Percentiles rank a stretch among this genome's conserved stretches.
Conservation (phyloP, 2,329 filamentous ascomycete genomes). For the Fusarium luffae region DNA sequence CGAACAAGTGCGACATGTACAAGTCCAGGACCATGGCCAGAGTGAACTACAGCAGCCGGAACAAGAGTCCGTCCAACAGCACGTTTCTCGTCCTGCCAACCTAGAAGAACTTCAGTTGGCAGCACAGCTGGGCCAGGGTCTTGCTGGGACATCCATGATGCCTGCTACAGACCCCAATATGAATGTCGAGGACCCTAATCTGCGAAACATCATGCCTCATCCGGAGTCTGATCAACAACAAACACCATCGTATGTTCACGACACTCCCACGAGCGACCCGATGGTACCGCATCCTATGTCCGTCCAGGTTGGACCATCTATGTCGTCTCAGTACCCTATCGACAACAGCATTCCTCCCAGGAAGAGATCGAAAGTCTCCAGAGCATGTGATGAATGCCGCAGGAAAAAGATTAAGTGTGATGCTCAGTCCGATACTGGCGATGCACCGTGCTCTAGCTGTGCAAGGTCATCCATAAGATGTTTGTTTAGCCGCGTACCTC, state of each 20-base stretch:
- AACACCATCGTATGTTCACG: slow-evolving; percentile 53
- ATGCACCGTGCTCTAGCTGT: slow-evolving; percentile 84
- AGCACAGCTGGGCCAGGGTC: slow-evolving; percentile 66
- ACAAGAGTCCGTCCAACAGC: slow-evolving; percentile 54
- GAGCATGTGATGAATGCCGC: slow-evolving; percentile 89
- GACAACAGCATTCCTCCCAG: slow-evolving; percentile 73
- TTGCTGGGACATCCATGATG: slow-evolving; percentile 62
- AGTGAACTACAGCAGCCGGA: slow-evolving; percentile 48
- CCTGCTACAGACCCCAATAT: slow-evolving; percentile 59
- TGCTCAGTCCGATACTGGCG: slow-evolving; percentile 77
- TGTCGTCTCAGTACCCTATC: slow-evolving; percentile 54
- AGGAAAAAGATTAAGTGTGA: slow-evolving; percentile 93
- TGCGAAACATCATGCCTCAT: slow-evolving; percentile 59
- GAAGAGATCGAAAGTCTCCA: slow-evolving; percentile 86
- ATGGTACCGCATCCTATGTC: slow-evolving; percentile 53
- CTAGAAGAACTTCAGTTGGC: slow-evolving; percentile 68
- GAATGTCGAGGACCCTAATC: slow-evolving; percentile 56
- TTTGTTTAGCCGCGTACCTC: slow-evolving; percentile 86
- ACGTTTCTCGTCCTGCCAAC: slow-evolving; percentile 57
- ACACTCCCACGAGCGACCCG: slow-evolving; percentile 51
- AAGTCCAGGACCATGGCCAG: slow-evolving; percentile 48
- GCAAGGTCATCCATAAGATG: slow-evolving; percentile 80
- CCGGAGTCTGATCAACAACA: slow-evolving; percentile 53
- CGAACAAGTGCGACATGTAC: slow-evolving; percentile 45
- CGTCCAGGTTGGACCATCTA: slow-evolving; percentile 51